Conservation (phyloP, 2,329 filamentous ascomycete species). For the Phaeosphaeria sp. region DNA sequence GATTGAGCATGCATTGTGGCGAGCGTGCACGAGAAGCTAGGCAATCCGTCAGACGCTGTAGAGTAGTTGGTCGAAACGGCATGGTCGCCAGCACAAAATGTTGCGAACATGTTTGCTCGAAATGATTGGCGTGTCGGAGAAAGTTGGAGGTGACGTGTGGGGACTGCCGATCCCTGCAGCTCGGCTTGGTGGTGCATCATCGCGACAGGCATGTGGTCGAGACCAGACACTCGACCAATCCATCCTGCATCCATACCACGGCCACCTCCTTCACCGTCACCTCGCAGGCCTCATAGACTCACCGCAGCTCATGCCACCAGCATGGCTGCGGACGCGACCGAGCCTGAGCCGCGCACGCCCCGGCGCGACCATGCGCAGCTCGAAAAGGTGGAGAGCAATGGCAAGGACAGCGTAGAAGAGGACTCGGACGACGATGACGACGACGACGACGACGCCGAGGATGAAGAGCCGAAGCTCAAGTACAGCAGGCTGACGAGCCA, state of each 20-base stretch:
- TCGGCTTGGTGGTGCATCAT: slow-evolving; percentile 1
- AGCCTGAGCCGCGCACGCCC: slow-evolving; percentile 47
- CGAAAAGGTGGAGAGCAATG: slow-evolving; percentile 28
- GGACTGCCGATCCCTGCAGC: slow-evolving; percentile 17
- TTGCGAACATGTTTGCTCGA: slow-evolving; percentile 23
- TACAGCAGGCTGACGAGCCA: slow-evolving; percentile 86
- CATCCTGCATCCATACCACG: slow-evolving; percentile 4
- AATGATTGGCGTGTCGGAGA: not conserved
- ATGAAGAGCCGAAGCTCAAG: slow-evolving; percentile 93
- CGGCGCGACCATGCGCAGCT: slow-evolving; percentile 16
- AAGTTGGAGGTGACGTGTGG: not conserved
- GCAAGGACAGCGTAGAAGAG: slow-evolving; percentile 29
- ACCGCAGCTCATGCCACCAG: slow-evolving; percentile 47
- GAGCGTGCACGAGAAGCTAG: slow-evolving; percentile 8
- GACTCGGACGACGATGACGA: slow-evolving; percentile 38
- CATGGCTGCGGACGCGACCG: slow-evolving; percentile 49
- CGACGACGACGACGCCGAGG: slow-evolving; percentile 81
- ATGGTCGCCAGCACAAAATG: slow-evolving; percentile 30
- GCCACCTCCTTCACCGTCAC: no score
- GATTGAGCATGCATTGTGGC: slow-evolving; percentile 6
- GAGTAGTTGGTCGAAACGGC: slow-evolving; percentile 23
- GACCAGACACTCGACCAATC: slow-evolving; percentile 21
- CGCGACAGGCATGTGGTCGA: not conserved
- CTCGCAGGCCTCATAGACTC: slow-evolving; percentile 11
- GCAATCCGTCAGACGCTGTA: slow-evolving; percentile 32